phyloP scores from a whole-genome alignment of 2,329 filamentous ascomycete species.

The Calonectria multiphialidica region DNA sequence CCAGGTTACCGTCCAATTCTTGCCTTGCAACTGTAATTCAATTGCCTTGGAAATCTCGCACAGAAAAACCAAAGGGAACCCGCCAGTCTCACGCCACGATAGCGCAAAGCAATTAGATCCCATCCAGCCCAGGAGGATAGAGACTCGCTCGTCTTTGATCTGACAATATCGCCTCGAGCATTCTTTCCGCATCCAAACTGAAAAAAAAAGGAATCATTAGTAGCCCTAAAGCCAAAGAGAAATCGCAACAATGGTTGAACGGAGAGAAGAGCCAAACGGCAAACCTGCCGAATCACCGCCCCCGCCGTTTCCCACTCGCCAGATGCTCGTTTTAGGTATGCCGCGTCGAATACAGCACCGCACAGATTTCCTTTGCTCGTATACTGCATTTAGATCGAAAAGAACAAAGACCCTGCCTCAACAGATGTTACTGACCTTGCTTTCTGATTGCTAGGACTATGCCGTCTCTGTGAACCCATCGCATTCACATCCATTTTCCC shows the following conservation, averaged over 20 bases:
- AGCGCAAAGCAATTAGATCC: not conserved
- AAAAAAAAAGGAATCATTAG: not conserved
- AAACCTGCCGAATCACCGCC: not conserved
- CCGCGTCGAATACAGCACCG: not conserved
- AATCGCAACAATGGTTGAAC: slow-evolving; percentile 1
- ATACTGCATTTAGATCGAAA: not conserved
- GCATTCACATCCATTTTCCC: slow-evolving; percentile 99
- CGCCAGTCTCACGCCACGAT: not conserved
- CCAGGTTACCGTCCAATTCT: not conserved
- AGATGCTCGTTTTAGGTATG: slow-evolving; percentile 66
- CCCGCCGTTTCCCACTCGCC: slow-evolving; percentile 54
- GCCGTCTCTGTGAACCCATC: slow-evolving; percentile 97
- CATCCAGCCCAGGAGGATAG: not conserved
- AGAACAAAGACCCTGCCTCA: not conserved
- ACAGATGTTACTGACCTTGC: slow-evolving; percentile 19
- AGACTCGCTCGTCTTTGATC: not conserved
- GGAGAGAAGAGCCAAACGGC: not conserved
- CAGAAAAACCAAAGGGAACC: not conserved
- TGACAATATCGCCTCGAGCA: not conserved
- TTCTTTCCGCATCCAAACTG: not conserved
- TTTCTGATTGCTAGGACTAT: slow-evolving; percentile 73
- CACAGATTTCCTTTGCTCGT: not conserved
- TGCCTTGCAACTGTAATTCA: not conserved
- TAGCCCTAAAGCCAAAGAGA: not conserved
- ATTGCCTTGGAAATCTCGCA: not conserved